phyloP scores from a whole-genome alignment of 345 rosid species.

The Boechera divaricarpa region DNA sequence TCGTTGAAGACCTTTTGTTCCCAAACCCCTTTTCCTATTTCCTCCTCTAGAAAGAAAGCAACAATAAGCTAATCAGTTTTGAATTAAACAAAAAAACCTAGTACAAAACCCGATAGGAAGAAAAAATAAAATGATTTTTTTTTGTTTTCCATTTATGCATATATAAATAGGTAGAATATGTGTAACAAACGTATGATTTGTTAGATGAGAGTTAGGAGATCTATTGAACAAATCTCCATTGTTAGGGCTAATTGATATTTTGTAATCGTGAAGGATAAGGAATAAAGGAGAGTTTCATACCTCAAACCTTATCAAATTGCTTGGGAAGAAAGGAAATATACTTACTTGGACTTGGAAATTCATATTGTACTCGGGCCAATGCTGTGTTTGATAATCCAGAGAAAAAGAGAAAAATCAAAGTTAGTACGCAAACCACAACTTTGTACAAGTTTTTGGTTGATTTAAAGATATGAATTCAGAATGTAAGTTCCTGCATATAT shows the following conservation, averaged over 20 bases:
- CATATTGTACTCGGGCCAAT: constrained; percentile 9
- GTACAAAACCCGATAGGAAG: not conserved
- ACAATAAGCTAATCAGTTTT: not conserved
- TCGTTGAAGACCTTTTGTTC: not conserved
- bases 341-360: not conserved
- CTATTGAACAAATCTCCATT: too few species aligned
- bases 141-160: too few species aligned
- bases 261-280: too few species aligned
- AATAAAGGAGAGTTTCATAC: too few species aligned
- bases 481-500: not conserved
- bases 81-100: not conserved
- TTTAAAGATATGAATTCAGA: not conserved
- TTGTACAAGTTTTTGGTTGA: not conserved
- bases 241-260: too few species aligned
- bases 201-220: too few species aligned
- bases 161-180: too few species aligned
- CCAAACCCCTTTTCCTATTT: constrained; percentile 5
- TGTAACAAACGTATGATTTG: too few species aligned
- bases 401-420: constrained; percentile 11
- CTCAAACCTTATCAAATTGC: too few species aligned
- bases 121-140: not conserved
- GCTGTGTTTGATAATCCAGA: not conserved
- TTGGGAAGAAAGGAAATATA: not conserved
- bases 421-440: not conserved
- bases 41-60: not conserved